phyloP scores from a whole-genome alignment of 2,329 filamentous ascomycete species.

The Calcarisporium arbuscula region DNA sequence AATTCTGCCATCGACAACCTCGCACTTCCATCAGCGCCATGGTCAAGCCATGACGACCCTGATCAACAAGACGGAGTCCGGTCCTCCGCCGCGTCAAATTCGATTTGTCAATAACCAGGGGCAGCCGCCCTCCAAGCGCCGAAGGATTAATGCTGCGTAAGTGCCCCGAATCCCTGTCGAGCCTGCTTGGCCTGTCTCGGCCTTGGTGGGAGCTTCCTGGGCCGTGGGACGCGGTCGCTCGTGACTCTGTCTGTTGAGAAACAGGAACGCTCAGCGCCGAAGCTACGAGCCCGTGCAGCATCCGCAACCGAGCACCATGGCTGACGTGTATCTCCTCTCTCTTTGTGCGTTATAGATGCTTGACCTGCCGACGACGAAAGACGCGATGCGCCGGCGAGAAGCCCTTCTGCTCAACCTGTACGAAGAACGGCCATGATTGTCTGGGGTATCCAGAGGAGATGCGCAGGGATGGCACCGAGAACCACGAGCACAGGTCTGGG shows the following conservation, averaged over 20 bases:
- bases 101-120: slow-evolving; percentile 80
- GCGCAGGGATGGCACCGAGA: slow-evolving; percentile 34
- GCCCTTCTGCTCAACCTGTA: slow-evolving; percentile 65
- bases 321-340: too few relatives aligned
- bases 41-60: slow-evolving; percentile 40
- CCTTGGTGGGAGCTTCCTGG: too few relatives aligned
- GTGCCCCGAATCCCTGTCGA: too few relatives aligned
- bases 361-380: slow-evolving; percentile 70
- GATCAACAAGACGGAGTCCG: slow-evolving; percentile 33
- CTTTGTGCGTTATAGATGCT: slow-evolving; percentile 44
- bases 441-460: slow-evolving; percentile 56
- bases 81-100: slow-evolving; percentile 50
- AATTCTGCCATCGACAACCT: too few relatives aligned
- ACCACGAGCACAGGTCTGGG: slow-evolving; percentile 13
- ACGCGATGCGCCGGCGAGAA: slow-evolving; percentile 70
- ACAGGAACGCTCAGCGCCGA: too few relatives aligned
- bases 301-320: too few relatives aligned
- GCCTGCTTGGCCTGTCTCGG: too few relatives aligned
- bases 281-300: too few relatives aligned
- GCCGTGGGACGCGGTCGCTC: too few relatives aligned
- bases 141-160: slow-evolving; percentile 73
- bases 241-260: too few relatives aligned
- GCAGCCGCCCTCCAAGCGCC: slow-evolving; percentile 70
- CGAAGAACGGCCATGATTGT: slow-evolving; percentile 64
- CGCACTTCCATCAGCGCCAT: slow-evolving; percentile 28